A percentile compares a stretch with the other conserved stretches of the same genome.
phyloP scores from a whole-genome alignment of 2,329 filamentous ascomycete species.

The Talaromyces albobiverticillius region DNA sequence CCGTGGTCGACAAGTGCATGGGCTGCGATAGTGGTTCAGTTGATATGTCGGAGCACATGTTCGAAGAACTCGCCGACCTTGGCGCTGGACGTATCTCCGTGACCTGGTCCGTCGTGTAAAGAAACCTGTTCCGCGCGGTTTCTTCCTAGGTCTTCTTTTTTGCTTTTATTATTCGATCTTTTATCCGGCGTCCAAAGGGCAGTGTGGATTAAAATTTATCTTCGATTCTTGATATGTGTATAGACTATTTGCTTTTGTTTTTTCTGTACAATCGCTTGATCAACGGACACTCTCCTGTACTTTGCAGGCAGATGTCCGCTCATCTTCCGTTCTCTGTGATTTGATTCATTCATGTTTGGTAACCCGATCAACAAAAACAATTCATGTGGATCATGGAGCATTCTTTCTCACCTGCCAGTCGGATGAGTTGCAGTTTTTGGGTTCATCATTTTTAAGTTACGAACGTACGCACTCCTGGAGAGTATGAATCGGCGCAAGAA shows the following conservation, averaged over 20 bases:
- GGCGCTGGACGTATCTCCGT: conserved; percentile 40
- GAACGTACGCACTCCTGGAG: conserved; percentile 14
- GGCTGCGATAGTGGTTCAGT: conserved; percentile 59
- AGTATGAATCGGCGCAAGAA: conserved; percentile 15
- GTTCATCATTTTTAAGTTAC: neutral
- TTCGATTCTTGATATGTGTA: conserved; percentile 25
- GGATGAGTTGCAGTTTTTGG: conserved; percentile 8
- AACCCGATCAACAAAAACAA: conserved; percentile 11
- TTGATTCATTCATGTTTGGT: conserved; percentile 12
- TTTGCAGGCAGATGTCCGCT: neutral
- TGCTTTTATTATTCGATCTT: conserved; percentile 8
- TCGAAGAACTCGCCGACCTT: conserved; percentile 46
- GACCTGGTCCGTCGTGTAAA: conserved; percentile 40
- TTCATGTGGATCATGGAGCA: conserved; percentile 14
- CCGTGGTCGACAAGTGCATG: conserved; percentile 72
- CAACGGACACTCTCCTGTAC: conserved; percentile 1
- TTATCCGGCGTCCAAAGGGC: neutral
- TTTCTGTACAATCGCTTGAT: conserved; percentile 12
- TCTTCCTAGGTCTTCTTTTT: conserved; percentile 1
- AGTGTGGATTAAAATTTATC: conserved; percentile 11
- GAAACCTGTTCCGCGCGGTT: neutral
- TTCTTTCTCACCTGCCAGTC: conserved; percentile 1
- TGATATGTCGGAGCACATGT: conserved; percentile 60
- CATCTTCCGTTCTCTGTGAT: conserved; percentile 5
- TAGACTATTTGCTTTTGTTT: conserved; percentile 21